A percentile compares a stretch with the other conserved stretches of the same genome.
Conservation (phyloP, 2,329 filamentous ascomycete species). For the Akanthomyces muscarius region DNA sequence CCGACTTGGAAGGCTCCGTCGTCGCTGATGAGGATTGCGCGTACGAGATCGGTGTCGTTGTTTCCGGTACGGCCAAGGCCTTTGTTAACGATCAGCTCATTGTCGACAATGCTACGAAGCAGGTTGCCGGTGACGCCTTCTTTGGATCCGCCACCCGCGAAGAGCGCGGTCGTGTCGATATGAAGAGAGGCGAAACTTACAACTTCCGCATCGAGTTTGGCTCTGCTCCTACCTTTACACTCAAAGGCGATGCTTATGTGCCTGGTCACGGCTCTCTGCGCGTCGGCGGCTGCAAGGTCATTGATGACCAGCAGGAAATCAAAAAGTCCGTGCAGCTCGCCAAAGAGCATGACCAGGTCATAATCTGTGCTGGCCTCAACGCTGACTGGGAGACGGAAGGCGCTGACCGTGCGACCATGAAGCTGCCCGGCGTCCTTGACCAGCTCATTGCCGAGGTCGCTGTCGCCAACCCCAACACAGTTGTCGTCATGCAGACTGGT, state of each 20-base stretch:
- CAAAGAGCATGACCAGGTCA: constrained; percentile 67
- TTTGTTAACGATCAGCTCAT: constrained; percentile 59
- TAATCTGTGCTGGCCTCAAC: constrained; percentile 74
- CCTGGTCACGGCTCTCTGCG: constrained; percentile 59
- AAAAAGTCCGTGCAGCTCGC: constrained; percentile 64
- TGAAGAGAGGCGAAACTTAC: constrained; percentile 59
- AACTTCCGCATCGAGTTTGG: constrained; percentile 56
- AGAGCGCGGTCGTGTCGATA: constrained; percentile 53
- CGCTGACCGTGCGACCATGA: constrained; percentile 72
- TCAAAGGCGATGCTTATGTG: constrained; percentile 46
- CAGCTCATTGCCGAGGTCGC: constrained; percentile 64
- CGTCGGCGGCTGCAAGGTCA: constrained; percentile 56
- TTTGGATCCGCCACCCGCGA: constrained; percentile 62
- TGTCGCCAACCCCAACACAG: constrained; percentile 63
- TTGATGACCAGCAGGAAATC: constrained; percentile 57
- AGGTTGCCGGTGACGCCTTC: constrained; percentile 59
- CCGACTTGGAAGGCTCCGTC: constrained; percentile 57
- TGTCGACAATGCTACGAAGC: constrained; percentile 63
- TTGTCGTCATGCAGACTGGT: constrained; percentile 73
- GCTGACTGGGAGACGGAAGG: constrained; percentile 80
- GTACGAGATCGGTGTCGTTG: constrained; percentile 64
- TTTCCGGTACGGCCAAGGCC: constrained; percentile 62
- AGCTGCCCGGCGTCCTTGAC: constrained; percentile 69
- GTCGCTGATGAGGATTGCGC: constrained; percentile 56
- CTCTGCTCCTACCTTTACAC: constrained; percentile 54